phyloP scores from a whole-genome alignment of 441 rosid genomes.

The Dalechampia spathulata region DNA sequence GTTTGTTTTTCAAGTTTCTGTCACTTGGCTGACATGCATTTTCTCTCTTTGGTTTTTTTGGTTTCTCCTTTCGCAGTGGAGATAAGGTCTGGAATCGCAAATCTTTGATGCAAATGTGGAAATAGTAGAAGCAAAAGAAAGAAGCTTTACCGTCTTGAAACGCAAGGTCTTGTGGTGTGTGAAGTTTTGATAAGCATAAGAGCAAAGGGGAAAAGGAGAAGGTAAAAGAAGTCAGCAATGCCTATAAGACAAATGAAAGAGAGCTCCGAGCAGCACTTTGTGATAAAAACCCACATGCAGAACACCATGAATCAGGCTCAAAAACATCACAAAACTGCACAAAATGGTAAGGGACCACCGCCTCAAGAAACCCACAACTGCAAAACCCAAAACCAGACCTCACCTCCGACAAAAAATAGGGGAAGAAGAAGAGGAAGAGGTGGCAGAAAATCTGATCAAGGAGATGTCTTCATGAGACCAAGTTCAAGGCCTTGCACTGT shows the following conservation, averaged over 20 bases:
- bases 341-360: conserved; percentile 69
- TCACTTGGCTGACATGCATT: conserved; percentile 41
- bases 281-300: conserved; percentile 63
- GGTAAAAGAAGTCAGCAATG: too few species aligned
- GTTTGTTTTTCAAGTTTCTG: conserved; percentile 13
- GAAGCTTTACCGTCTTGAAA: conserved; percentile 21
- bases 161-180: conserved; percentile 11
- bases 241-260: conserved; percentile 89
- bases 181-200: conserved; percentile 7
- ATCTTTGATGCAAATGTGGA: conserved; percentile 17
- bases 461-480: conserved; percentile 77
- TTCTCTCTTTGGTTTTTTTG: conserved; percentile 12
- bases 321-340: conserved; percentile 48
- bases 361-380: conserved; percentile 33
- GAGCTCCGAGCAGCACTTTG: conserved; percentile 57
- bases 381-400: conserved; percentile 44
- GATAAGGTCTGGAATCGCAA: conserved; percentile 7
- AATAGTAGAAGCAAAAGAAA: conserved; percentile 22
- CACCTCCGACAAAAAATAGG: conserved; percentile 59
- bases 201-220: not conserved
- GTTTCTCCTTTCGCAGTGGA: conserved; percentile 15
- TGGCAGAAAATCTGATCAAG: conserved; percentile 86
- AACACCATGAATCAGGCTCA: conserved; percentile 48
- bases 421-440: conserved; percentile 94
- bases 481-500: conserved; percentile 88